phyloP scores from a whole-genome alignment of 1,284 basidiomycete genomes.

The Rhodotorula sp. region DNA sequence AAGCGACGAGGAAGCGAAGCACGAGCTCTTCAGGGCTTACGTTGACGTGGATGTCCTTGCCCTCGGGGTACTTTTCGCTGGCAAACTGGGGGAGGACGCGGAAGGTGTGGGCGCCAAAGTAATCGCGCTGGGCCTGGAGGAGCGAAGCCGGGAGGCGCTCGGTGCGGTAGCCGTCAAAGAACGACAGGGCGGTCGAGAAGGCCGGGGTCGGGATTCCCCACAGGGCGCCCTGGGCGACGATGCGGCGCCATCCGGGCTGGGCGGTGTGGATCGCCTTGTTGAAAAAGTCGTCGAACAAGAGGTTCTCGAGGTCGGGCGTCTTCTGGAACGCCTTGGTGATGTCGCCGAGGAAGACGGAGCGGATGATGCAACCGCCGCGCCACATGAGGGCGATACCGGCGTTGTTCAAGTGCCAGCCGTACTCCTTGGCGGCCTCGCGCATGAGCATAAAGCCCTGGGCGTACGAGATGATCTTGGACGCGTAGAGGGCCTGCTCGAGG shows the following conservation, averaged over 20 bases:
- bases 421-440: constrained; percentile 96
- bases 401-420: constrained; percentile 85
- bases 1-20: neutral
- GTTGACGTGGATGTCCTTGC: constrained; percentile 75
- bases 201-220: constrained; percentile 84
- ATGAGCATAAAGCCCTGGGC: constrained; percentile 99
- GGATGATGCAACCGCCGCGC: constrained; percentile 99
- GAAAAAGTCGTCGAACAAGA: constrained; percentile 98
- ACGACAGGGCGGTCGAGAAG: constrained; percentile 61
- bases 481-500: constrained; percentile 98
- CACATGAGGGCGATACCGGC: constrained; percentile 98
- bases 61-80: constrained; percentile 72
- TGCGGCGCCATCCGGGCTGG: constrained; percentile 96
- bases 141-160: constrained; percentile 85
- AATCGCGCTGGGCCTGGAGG: constrained; percentile 87
- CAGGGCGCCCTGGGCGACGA: constrained; percentile 91
- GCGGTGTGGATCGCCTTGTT: constrained; percentile 86
- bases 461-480: constrained; percentile 98
- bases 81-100: constrained; percentile 83
- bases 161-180: constrained; percentile 93
- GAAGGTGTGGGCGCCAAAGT: constrained; percentile 95
- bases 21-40: neutral
- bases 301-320: constrained; percentile 80
- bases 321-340: constrained; percentile 91
- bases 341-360: constrained; percentile 82